Percentiles rank a stretch among this genome's conserved stretches.
phyloP scores from a whole-genome alignment of 1,284 basidiomycete genomes.

The Afroboletus lepidellus region DNA sequence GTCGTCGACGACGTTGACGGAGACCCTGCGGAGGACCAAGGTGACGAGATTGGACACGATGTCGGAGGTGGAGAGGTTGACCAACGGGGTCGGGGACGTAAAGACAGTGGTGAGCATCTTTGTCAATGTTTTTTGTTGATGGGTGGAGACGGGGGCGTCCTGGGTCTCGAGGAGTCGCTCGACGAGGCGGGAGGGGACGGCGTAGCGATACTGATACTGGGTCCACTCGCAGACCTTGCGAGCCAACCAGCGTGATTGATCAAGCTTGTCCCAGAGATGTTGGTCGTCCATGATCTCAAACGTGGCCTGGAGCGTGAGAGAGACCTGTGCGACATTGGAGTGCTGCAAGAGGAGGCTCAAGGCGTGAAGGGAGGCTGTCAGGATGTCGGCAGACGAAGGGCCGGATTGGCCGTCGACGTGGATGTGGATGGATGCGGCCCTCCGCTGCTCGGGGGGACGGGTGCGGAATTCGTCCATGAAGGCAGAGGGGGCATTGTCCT shows the following conservation, averaged over 20 bases:
- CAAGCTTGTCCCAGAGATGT: constrained; percentile 68
- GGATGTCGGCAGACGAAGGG: constrained; percentile 73
- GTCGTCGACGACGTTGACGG: constrained; percentile 63
- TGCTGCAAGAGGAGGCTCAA: constrained; percentile 75
- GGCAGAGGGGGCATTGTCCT: constrained; percentile 67
- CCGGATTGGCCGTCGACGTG: constrained; percentile 89
- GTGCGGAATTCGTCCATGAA: constrained; percentile 81
- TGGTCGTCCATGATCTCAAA: constrained; percentile 65
- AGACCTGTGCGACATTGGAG: constrained; percentile 76
- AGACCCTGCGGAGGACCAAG: constrained; percentile 71
- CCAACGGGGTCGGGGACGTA: constrained; percentile 77
- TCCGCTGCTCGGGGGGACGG: constrained; percentile 71
- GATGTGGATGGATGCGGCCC: constrained; percentile 83
- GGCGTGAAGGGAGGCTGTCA: constrained; percentile 70
- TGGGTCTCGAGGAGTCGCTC: constrained; percentile 75
- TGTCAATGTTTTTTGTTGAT: constrained; percentile 69
- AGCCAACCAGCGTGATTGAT: constrained; percentile 83
- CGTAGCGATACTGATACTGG: constrained; percentile 90
- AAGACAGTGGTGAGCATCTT: constrained; percentile 85
- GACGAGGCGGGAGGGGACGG: constrained; percentile 82
- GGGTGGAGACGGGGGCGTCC: constrained; percentile 51
- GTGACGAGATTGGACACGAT: constrained; percentile 77
- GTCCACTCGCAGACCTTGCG: constrained; percentile 80
- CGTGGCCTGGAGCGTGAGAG: constrained; percentile 67
- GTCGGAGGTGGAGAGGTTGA: constrained; percentile 91